phyloP scores from a whole-genome alignment of 1,284 basidiomycete genomes.

The Rhodofomes roseus region DNA sequence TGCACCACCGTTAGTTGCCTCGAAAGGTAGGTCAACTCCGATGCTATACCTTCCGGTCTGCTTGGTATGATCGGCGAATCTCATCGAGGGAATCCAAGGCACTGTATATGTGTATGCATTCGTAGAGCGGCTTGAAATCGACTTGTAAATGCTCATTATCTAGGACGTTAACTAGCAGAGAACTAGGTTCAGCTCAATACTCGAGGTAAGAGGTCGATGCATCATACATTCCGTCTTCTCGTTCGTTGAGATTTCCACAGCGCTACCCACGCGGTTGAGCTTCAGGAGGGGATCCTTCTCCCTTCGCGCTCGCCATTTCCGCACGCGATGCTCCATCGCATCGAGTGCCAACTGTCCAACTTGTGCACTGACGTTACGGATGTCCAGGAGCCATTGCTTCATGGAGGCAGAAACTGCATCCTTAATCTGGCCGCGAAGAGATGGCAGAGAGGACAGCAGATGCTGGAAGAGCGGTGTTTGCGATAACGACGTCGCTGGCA shows the following conservation, averaged over 20 bases:
- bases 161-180: constrained; percentile 75
- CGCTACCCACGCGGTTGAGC: constrained; percentile 86
- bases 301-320: constrained; percentile 80
- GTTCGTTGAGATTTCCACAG: constrained; percentile 90
- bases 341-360: constrained; percentile 90
- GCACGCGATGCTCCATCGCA: constrained; percentile 81
- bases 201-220: background rate
- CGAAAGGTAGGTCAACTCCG: background rate
- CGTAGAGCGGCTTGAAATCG: constrained; percentile 94
- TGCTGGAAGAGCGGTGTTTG: constrained; percentile 94
- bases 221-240: constrained; percentile 91
- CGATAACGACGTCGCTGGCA: constrained; percentile 87
- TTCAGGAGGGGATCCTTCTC: constrained; percentile 77
- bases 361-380: constrained; percentile 83
- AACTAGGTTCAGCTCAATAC: background rate
- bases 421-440: constrained; percentile 85
- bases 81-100: constrained; percentile 88
- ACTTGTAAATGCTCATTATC: constrained; percentile 87
- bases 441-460: constrained; percentile 88
- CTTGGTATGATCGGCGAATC: constrained; percentile 90
- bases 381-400: constrained; percentile 97
- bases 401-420: constrained; percentile 92
- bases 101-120: constrained; percentile 97
- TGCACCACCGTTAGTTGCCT: constrained; percentile 28
- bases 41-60: constrained; percentile 77